Evolutionary conservation across 129 eudicot genomes (phyloP).

Genomic region (Centaurea solstitialis): DNA sequence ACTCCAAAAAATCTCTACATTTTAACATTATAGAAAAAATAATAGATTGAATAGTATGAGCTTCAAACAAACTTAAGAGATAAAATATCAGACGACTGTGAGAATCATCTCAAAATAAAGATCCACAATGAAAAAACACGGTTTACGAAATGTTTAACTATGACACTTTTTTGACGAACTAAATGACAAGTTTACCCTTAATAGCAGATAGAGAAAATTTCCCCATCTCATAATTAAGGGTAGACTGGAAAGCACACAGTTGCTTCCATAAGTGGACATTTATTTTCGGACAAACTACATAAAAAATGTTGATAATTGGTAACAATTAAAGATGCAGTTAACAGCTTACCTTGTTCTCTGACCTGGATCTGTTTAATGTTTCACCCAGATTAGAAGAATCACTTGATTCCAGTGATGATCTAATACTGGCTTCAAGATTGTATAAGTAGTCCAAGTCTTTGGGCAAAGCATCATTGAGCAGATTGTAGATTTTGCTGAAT

Average conservation of each 20-base stretch:
- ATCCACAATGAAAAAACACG: background rate
- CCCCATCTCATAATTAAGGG: background rate
- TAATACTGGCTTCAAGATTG: slow-evolving; percentile 47
- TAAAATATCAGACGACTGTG: background rate
- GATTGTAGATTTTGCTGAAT: slow-evolving; percentile 40
- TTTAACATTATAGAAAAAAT: background rate
- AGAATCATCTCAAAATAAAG: background rate
- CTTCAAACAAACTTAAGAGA: background rate
- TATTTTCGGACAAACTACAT: background rate
- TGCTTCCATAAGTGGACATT: background rate
- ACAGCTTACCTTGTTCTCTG: slow-evolving; percentile 52
- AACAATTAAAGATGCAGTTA: background rate
- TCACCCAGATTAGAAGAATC: slow-evolving; percentile 30
- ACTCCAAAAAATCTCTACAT: background rate
- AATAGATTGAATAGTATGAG: slow-evolving; percentile 3
- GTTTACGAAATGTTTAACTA: background rate
- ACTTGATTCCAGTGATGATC: slow-evolving; percentile 44
- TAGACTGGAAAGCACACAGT: background rate
- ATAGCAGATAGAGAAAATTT: background rate
- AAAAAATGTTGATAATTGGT: background rate
- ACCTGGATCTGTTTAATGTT: slow-evolving; percentile 30
- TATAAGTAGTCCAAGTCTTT: slow-evolving; percentile 63
- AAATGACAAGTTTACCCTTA: background rate
- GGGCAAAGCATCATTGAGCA: slow-evolving; percentile 50
- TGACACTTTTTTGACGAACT: background rate